A percentile compares a stretch with the other conserved stretches of the same genome.
phyloP scores from a whole-genome alignment of 306 rosid genomes.

The Sesbania bispinosa region DNA sequence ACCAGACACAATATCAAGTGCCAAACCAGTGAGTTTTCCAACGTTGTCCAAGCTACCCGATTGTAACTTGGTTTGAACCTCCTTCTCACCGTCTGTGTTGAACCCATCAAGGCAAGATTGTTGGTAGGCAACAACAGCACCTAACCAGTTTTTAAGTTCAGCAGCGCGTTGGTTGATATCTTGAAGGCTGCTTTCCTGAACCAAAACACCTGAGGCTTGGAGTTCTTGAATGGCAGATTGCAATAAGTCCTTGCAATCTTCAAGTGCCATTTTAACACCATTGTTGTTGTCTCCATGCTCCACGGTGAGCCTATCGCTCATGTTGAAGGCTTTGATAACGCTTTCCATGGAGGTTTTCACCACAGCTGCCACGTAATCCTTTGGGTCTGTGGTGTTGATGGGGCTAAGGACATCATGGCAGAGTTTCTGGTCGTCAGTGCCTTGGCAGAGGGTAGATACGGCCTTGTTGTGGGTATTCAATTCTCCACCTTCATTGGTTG shows the following conservation, averaged over 20 bases:
- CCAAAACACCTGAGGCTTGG: not conserved
- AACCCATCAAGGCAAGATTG: slow-evolving; percentile 53
- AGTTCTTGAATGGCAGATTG: slow-evolving; percentile 41
- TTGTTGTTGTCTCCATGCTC: slow-evolving; percentile 16
- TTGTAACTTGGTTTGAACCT: slow-evolving; percentile 16
- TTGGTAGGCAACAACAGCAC: slow-evolving; percentile 51
- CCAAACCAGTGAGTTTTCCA: slow-evolving; percentile 42
- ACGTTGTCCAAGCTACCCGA: slow-evolving; percentile 20
- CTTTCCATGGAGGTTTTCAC: slow-evolving; percentile 30
- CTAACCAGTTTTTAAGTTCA: slow-evolving; percentile 60
- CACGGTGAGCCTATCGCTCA: slow-evolving; percentile 28
- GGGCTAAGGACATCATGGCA: slow-evolving; percentile 36
- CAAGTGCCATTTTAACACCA: slow-evolving; percentile 40
- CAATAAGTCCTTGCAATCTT: slow-evolving; percentile 64
- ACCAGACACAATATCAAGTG: slow-evolving; percentile 50
- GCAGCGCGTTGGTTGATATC: not conserved
- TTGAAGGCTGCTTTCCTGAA: slow-evolving; percentile 4
- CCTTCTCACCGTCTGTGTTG: slow-evolving; percentile 18
- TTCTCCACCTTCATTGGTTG: not conserved
- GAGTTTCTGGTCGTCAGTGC: slow-evolving; percentile 23
- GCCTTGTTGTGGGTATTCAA: slow-evolving; percentile 19
- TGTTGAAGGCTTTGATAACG: slow-evolving; percentile 42
- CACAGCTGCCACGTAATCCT: slow-evolving; percentile 32
- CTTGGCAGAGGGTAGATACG: slow-evolving; percentile 28
- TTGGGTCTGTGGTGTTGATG: slow-evolving; percentile 18